These are phyloP conservation scores for Nannochloris sp. DNA, from an alignment of 139 green algal species.

Conservation along the genomic window DNA sequence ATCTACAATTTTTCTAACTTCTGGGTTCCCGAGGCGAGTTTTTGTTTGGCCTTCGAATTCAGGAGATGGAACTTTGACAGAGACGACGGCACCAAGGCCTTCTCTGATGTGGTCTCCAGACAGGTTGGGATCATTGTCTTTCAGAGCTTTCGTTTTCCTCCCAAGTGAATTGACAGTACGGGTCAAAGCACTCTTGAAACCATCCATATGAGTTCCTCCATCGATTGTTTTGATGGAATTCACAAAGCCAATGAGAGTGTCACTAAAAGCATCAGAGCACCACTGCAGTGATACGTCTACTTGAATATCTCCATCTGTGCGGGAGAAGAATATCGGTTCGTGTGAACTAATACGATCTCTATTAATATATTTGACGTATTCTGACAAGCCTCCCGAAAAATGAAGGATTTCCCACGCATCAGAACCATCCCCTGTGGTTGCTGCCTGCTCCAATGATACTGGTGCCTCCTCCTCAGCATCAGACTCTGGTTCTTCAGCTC, in stretches of 20 bases:
- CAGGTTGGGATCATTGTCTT: conserved; percentile 72
- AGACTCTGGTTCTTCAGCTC: not conserved
- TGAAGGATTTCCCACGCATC: conserved; percentile 64
- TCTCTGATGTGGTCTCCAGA: conserved; percentile 86
- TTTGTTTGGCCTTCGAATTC: conserved; percentile 99
- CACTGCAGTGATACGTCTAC: conserved; percentile 84
- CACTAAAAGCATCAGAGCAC: conserved; percentile 65
- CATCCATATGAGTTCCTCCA: conserved; percentile 94
- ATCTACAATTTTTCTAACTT: conserved; percentile 78
- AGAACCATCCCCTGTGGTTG: not conserved
- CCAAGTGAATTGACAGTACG: conserved; percentile 68
- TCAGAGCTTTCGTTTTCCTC: conserved; percentile 61
- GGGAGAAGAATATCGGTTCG: conserved; percentile 52
- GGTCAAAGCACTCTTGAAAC: conserved; percentile 72
- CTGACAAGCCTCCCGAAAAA: conserved; percentile 52
- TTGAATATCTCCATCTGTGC: conserved; percentile 47
- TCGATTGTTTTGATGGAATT: conserved; percentile 95
- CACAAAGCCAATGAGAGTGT: conserved; percentile 86
- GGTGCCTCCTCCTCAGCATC: not conserved
- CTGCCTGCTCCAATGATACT: not conserved
- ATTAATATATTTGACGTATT: conserved; percentile 82
- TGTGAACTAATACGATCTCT: conserved; percentile 56
- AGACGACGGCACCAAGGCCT: conserved; percentile 59
- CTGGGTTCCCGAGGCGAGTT: conserved; percentile 87
- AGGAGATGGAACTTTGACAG: conserved; percentile 76